Percentiles rank a stretch among this genome's conserved stretches.
phyloP scores from a whole-genome alignment of 768 basidiomycete species.

The Rhodosporidiobolus sp. region DNA sequence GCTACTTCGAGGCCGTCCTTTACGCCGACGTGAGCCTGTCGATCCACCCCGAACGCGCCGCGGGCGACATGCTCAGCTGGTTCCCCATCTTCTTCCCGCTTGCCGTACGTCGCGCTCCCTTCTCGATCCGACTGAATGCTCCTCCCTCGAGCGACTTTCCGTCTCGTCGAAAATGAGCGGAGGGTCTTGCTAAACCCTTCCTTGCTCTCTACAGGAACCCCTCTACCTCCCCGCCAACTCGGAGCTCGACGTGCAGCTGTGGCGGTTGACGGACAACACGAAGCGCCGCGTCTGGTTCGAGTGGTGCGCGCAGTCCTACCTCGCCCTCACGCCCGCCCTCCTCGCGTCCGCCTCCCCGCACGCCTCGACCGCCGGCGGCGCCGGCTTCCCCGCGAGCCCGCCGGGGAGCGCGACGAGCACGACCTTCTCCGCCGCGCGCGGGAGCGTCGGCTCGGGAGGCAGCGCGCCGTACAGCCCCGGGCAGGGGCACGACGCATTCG shows the following conservation, averaged over 20 bases:
- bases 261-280: slow-evolving; percentile 83
- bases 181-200: no score
- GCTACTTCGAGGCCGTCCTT: slow-evolving; percentile 92
- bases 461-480: slow-evolving; percentile 1
- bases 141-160: neutral
- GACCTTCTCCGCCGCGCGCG: slow-evolving; percentile 23
- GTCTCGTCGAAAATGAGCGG: neutral
- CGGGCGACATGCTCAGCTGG: slow-evolving; percentile 96
- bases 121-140: no score
- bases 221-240: slow-evolving; percentile 87
- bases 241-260: slow-evolving; percentile 87
- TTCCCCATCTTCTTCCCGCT: slow-evolving; percentile 97
- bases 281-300: slow-evolving; percentile 88
- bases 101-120: slow-evolving; percentile 59
- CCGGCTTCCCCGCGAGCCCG: slow-evolving; percentile 14
- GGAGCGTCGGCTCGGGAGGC: neutral
- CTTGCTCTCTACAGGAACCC: slow-evolving; percentile 65
- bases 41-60: slow-evolving; percentile 76
- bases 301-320: slow-evolving; percentile 92
- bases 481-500: slow-evolving; percentile 27
- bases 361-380: slow-evolving; percentile 45
- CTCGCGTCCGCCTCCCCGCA: slow-evolving; percentile 28
- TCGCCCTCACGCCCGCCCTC: slow-evolving; percentile 50
- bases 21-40: slow-evolving; percentile 83
- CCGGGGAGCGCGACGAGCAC: slow-evolving; percentile 23